Base-by-base conservation (phyloP, 176 grass and related monocot genomes). In the Alopecurus myosuroides region DNA sequence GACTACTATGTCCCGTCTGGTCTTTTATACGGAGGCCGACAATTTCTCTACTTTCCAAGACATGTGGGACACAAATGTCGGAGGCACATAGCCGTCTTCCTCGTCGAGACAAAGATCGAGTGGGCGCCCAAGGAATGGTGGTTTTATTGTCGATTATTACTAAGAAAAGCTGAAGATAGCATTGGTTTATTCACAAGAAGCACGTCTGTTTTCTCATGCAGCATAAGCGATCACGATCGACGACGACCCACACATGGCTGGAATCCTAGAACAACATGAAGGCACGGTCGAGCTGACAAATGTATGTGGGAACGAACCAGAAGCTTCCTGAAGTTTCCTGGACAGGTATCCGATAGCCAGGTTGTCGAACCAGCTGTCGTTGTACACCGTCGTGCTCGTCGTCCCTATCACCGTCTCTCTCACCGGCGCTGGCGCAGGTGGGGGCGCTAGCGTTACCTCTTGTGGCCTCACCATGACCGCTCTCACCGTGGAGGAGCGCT, bases 331-430 rank as follows among this genome's bases (percentile, higher is more conserved):
- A 77, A 99, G 77, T 73, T 89, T 89, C 73, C 67, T 31, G 1
- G 94, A 96, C 18, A 99, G 77, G 90, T 94, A 89, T 8, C 11
- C 88, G 42, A 99, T 99, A 22, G 94, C 97, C 17, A 99, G 75
- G 64, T 73, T 92, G 74, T 99, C 90, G 77, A 97, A 88, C 92
- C 97, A 99, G 82, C 58, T 92, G 86, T 99, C 97, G 11, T 22
- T n/a, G 81, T 99, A 92, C 80, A 58, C 82, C 15, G 80, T 83
- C 10, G 31, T 33, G 14, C 70, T 3, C n/a, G 61, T 20, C 22
- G 79, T 20, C 19, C 17, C 13, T 14, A 26, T 9, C 6, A 29
- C 28, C 61, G 20, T 64, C 36, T 62, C 82, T 20, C 22, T 39
- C 11, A 8, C n/a, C 3, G 82, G 50, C 3, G n/a, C 18, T 50